Evolutionary conservation across 208 protist species (phyloP).

Genomic region (Leishmania major): DNA sequence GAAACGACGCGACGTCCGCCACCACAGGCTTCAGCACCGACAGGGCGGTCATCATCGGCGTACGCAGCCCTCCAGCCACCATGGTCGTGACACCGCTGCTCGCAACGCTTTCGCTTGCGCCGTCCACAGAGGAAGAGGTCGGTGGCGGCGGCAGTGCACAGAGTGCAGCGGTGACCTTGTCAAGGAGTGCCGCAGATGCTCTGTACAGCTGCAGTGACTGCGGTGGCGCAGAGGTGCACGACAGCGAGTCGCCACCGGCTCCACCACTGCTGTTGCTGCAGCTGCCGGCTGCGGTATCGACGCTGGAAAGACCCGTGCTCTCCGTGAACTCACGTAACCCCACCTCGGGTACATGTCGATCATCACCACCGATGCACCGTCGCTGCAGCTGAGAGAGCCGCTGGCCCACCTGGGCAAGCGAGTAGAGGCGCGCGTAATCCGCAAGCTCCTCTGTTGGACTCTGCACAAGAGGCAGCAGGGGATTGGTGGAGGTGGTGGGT

Average conservation of each 20-base stretch:
- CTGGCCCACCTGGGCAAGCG: background rate
- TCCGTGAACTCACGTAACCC: slow-evolving; percentile 24
- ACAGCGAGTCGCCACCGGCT: background rate
- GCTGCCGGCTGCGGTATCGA: background rate
- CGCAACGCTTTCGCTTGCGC: background rate
- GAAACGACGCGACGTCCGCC: slow-evolving; percentile 17
- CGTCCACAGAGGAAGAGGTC: background rate
- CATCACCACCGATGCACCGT: background rate
- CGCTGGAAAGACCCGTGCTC: background rate
- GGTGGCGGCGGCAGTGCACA: background rate
- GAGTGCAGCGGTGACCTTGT: slow-evolving; percentile 19
- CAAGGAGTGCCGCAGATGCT: slow-evolving; percentile 15
- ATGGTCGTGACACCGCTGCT: background rate
- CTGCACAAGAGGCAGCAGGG: background rate
- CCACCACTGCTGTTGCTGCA: background rate
- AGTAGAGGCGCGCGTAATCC: slow-evolving; percentile 4
- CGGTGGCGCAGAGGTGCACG: background rate
- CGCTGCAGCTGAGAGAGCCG: slow-evolving; percentile 6
- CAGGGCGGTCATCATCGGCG: background rate
- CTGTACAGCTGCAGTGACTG: slow-evolving; percentile 22
- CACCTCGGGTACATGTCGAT: background rate
- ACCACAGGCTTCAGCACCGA: slow-evolving; percentile 25
- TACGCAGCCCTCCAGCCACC: slow-evolving; percentile 6
- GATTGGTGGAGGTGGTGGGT: background rate
- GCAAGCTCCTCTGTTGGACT: slow-evolving; percentile 3